A percentile compares a stretch with the other conserved stretches of the same genome.
These are phyloP conservation scores for Ceratobasidium sp. DNA, from an alignment of 1,284 basidiomycete genomes.

Conservation along the genomic window DNA sequence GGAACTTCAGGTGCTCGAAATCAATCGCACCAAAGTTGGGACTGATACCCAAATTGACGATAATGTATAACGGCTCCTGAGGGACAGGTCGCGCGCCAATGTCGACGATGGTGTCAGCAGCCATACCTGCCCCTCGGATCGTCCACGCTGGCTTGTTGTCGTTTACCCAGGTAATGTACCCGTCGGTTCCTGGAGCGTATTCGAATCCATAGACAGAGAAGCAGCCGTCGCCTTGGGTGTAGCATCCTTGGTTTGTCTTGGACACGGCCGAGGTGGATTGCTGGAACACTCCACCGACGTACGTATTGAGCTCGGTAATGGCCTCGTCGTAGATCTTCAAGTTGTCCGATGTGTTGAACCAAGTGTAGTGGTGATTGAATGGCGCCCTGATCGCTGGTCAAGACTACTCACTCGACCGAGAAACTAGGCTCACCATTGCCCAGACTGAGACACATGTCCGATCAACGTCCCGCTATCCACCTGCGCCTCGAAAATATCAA, in stretches of 20 bases:
- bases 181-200: constrained; percentile 60
- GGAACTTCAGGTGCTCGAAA: constrained; percentile 69
- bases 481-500: constrained; percentile 47
- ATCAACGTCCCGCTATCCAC: constrained; percentile 45
- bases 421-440: constrained; percentile 42
- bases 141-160: constrained; percentile 75
- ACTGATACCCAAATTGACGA: constrained; percentile 84
- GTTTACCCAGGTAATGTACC: constrained; percentile 85
- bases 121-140: constrained; percentile 57
- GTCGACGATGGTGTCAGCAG: constrained; percentile 18
- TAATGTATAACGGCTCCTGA: constrained; percentile 52
- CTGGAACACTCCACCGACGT: constrained; percentile 63
- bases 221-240: constrained; percentile 54
- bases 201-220: constrained; percentile 70
- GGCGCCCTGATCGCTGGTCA: constrained; percentile 54
- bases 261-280: constrained; percentile 69
- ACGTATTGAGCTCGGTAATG: constrained; percentile 58
- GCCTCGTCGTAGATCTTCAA: constrained; percentile 55
- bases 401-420: not conserved
- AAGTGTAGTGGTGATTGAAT: constrained; percentile 51
- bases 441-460: constrained; percentile 66
- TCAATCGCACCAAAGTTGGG: constrained; percentile 76
- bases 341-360: constrained; percentile 44
- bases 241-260: constrained; percentile 53
- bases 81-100: constrained; percentile 37